Conservation (phyloP, 192 early-diverging fungal genomes). For the Rhizophlyctis rosea region DNA sequence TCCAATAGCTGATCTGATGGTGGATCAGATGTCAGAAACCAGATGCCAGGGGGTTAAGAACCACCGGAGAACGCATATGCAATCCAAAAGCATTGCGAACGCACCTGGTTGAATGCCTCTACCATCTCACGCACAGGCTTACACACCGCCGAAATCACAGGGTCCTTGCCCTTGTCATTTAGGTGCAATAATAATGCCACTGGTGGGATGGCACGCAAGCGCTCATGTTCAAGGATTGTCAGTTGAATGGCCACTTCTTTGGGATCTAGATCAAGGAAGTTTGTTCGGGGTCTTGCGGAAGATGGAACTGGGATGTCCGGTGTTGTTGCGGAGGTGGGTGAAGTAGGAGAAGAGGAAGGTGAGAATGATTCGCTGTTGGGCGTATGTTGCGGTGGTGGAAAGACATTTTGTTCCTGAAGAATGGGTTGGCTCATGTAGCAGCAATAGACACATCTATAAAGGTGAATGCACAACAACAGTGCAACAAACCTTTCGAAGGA, state of each 20-base stretch:
- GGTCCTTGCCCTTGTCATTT: constrained; percentile 13
- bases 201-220: constrained; percentile 10
- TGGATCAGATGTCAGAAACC: constrained; percentile 1
- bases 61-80: not conserved
- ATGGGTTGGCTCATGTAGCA: too few species aligned
- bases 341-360: too few species aligned
- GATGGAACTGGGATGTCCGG: not conserved
- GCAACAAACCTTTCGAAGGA: constrained; percentile 4
- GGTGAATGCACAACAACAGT: not conserved
- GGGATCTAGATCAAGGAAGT: constrained; percentile 14
- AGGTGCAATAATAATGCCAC: constrained; percentile 11
- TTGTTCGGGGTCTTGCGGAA: not conserved
- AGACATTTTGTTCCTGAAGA: too few species aligned
- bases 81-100: too few species aligned
- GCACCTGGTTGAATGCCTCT: constrained; percentile 10
- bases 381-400: too few species aligned
- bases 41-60: not conserved
- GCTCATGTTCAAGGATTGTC: constrained; percentile 14
- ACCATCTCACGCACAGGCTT: constrained; percentile 13
- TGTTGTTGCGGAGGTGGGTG: too few species aligned
- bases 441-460: too few species aligned
- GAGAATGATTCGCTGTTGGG: too few species aligned
- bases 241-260: constrained; percentile 8
- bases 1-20: constrained; percentile 27
- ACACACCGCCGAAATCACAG: not conserved